Conservation (phyloP, 371 early-diverging fungal species). For the Basidiobolus meristosporus region DNA sequence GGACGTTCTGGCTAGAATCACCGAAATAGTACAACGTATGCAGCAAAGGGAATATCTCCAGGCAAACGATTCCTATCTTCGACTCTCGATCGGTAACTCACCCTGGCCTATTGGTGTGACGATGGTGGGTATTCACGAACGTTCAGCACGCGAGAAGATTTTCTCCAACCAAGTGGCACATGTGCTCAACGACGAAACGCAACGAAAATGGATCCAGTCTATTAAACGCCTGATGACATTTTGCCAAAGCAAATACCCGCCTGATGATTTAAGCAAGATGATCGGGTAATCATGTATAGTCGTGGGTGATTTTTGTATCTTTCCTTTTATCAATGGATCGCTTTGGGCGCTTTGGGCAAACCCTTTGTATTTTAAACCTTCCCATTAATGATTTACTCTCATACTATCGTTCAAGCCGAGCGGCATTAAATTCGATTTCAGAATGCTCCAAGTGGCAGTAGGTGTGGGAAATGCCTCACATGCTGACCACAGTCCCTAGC, state of each 20-base stretch:
- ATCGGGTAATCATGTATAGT: conserved; percentile 3
- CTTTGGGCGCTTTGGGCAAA: no score
- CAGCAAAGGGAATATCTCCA: conserved; percentile 74
- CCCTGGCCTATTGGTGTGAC: conserved; percentile 98
- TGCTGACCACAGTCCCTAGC: no score
- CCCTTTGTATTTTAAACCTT: no score
- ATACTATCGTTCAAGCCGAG: no score
- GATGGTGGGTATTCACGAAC: conserved; percentile 88
- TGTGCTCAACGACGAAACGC: conserved; percentile 92
- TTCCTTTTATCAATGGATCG: no score
- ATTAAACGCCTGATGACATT: conserved; percentile 92
- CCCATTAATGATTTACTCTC: no score
- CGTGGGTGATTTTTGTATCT: no score
- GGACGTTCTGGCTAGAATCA: conserved; percentile 71
- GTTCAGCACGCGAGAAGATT: conserved; percentile 93
- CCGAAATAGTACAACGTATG: conserved; percentile 73
- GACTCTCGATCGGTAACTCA: conserved; percentile 89
- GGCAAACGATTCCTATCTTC: conserved; percentile 87
- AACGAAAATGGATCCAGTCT: conserved; percentile 96
- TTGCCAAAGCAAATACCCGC: conserved; percentile 82
- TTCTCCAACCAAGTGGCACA: conserved; percentile 87
- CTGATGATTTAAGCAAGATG: conserved; percentile 14
- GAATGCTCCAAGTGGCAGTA: no score
- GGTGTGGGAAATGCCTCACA: no score
- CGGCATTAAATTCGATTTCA: no score